phyloP scores from a whole-genome alignment of 2,329 filamentous ascomycete species.

The Coniosporium tulheliwenetii region DNA sequence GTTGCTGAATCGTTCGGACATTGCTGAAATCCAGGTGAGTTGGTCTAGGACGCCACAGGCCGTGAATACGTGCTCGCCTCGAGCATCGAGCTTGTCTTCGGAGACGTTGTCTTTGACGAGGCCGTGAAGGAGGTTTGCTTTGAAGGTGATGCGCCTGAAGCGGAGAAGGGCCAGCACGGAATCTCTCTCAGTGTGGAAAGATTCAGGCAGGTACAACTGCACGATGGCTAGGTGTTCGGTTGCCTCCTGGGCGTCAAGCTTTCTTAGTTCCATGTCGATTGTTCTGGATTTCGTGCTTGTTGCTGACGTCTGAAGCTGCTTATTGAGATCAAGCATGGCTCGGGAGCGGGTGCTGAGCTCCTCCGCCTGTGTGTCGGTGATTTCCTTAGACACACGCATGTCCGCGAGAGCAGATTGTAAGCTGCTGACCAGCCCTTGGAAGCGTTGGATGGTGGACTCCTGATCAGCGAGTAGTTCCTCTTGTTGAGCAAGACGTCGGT shows the following conservation, averaged over 20 bases:
- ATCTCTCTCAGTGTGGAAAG: conserved; percentile 63
- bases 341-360: conserved; percentile 77
- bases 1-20: conserved; percentile 72
- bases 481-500: conserved; percentile 56
- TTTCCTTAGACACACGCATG: conserved; percentile 78
- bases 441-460: conserved; percentile 77
- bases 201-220: conserved; percentile 76
- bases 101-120: conserved; percentile 68
- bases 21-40: conserved; percentile 65
- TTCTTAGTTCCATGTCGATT: conserved; percentile 76
- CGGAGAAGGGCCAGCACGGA: conserved; percentile 78
- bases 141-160: conserved; percentile 79
- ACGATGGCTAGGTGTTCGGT: conserved; percentile 78
- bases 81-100: conserved; percentile 48
- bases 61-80: conserved; percentile 64
- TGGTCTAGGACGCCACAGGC: conserved; percentile 74
- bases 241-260: conserved; percentile 78
- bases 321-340: conserved; percentile 92
- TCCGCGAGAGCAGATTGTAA: conserved; percentile 80
- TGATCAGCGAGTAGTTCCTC: conserved; percentile 71
- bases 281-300: conserved; percentile 88
- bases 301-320: conserved; percentile 81
- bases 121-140: conserved; percentile 60
- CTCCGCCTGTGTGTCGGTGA: conserved; percentile 84
- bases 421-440: conserved; percentile 75